phyloP scores from a whole-genome alignment of 1,284 basidiomycete species.

The Wolfiporia cocos region DNA sequence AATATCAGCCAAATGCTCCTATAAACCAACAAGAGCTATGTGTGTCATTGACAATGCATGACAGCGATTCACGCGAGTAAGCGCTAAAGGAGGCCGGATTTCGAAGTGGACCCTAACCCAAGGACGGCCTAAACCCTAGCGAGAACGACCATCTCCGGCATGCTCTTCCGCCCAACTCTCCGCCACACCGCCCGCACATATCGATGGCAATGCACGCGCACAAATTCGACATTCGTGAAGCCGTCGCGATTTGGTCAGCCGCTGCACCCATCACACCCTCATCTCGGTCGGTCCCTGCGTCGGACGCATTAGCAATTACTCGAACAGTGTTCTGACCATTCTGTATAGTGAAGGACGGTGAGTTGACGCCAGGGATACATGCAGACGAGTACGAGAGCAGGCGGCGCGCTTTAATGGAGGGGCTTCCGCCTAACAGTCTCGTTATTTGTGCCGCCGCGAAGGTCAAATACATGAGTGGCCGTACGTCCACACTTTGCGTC shows the following conservation, averaged over 20 bases:
- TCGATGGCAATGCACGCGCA: too few species aligned
- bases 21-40: too few species aligned
- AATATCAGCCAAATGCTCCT: too few species aligned
- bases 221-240: too few species aligned
- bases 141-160: too few species aligned
- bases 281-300: slow-evolving; percentile 20
- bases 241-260: slow-evolving; percentile 25
- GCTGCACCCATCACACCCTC: slow-evolving; percentile 23
- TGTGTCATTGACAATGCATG: too few species aligned
- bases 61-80: too few species aligned
- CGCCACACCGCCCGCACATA: background rate
- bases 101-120: background rate
- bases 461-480: slow-evolving; percentile 84
- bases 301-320: too few species aligned
- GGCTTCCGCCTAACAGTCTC: slow-evolving; percentile 69
- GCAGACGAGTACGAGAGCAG: slow-evolving; percentile 80
- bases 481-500: slow-evolving; percentile 40
- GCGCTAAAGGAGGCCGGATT: too few species aligned
- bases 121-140: background rate
- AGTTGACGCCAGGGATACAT: slow-evolving; percentile 86
- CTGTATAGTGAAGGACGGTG: slow-evolving; percentile 30
- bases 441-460: slow-evolving; percentile 81
- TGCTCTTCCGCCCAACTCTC: background rate
- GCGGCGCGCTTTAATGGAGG: slow-evolving; percentile 68
- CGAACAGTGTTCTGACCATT: too few species aligned